Conservation (phyloP, 352 stramenopile genomes). For the Globisporangium spinosum region DNA sequence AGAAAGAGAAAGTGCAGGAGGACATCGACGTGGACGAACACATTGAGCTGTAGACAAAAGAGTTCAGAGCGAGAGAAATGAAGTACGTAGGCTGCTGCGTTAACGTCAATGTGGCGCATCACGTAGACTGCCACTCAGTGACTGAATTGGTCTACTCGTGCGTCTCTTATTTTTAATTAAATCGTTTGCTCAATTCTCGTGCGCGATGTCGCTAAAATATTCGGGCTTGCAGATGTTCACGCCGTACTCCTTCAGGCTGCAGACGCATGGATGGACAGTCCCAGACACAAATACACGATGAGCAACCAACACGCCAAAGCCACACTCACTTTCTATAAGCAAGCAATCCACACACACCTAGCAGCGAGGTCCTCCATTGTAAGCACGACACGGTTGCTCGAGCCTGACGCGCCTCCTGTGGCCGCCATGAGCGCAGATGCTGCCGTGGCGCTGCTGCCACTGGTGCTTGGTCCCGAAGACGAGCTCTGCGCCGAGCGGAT, state of each 20-base stretch:
- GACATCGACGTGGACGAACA: constrained; percentile 31
- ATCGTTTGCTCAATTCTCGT: constrained; percentile 19
- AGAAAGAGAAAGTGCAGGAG: not conserved
- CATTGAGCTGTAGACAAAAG: constrained; percentile 31
- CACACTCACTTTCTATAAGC: not conserved
- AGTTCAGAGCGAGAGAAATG: not conserved
- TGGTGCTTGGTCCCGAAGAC: constrained; percentile 9
- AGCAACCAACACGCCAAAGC: not conserved
- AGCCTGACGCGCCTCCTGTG: constrained; percentile 18
- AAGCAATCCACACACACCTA: constrained; percentile 22
- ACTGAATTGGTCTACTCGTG: not conserved
- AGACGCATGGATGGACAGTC: too few species aligned
- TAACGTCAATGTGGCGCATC: not conserved
- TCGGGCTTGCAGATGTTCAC: constrained; percentile 79
- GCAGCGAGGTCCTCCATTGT: constrained; percentile 75
- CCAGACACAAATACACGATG: not conserved
- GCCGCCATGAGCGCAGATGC: constrained; percentile 13
- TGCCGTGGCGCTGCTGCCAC: not conserved
- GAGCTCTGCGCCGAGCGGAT: constrained; percentile 39
- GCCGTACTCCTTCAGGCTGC: constrained; percentile 75
- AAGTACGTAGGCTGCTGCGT: not conserved
- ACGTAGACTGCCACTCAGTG: too few species aligned
- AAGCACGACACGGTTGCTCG: constrained; percentile 35
- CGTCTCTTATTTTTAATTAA: not conserved
- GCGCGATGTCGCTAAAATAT: constrained; percentile 65